Evolutionary conservation across 2,329 filamentous ascomycete genomes (phyloP).

Genomic region (Botrytis aclada): DNA sequence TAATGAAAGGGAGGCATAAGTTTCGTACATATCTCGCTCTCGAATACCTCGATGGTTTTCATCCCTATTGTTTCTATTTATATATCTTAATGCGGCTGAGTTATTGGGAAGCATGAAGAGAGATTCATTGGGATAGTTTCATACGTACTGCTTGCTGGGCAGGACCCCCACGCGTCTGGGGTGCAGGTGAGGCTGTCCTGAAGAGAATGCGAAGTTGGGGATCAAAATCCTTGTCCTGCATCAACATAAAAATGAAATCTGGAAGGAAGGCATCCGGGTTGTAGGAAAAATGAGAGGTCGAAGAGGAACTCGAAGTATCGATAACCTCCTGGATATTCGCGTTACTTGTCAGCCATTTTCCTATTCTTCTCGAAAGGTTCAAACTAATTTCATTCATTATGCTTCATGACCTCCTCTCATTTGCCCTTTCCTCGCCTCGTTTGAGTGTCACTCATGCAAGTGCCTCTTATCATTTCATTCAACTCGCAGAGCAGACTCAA

Average conservation of each 20-base stretch:
- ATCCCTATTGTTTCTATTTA: not conserved
- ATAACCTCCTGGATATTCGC: not conserved
- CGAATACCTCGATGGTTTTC: not conserved
- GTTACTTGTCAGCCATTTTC: not conserved
- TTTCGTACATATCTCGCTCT: not conserved
- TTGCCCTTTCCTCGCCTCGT: not conserved
- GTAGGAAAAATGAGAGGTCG: not conserved
- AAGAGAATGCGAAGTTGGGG: not conserved
- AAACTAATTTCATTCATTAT: not conserved
- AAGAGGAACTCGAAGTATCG: not conserved
- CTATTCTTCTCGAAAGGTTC: not conserved
- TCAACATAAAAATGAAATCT: not conserved
- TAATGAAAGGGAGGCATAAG: not conserved
- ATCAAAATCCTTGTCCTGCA: not conserved
- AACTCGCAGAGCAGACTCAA: not conserved
- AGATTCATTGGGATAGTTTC: slow-evolving; percentile 2
- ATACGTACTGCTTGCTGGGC: not conserved
- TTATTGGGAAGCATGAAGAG: not conserved
- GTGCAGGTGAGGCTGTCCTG: not conserved
- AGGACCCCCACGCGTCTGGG: not conserved
- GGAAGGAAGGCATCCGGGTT: not conserved
- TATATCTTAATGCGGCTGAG: not conserved
- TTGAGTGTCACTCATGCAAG: not conserved
- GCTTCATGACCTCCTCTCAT: not conserved
- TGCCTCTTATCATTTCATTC: not conserved